phyloP scores from a whole-genome alignment of 768 basidiomycete genomes.

The Russula griseocarnosa region DNA sequence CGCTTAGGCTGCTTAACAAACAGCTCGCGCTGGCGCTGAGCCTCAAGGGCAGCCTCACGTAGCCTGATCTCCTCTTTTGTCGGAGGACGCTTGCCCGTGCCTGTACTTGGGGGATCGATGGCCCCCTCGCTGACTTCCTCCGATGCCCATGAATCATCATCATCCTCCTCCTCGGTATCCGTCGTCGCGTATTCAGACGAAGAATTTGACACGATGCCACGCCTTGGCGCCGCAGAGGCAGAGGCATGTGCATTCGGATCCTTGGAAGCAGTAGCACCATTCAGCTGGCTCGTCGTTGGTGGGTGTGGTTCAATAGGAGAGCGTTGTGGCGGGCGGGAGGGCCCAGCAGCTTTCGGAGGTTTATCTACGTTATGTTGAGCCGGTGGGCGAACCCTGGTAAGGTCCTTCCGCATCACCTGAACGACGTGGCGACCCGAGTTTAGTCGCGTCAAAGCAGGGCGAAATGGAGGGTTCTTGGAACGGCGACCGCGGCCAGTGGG shows the following conservation, averaged over 20 bases:
- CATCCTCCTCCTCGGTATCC: constrained; percentile 44
- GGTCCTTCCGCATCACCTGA: constrained; percentile 18
- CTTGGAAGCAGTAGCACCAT: constrained; percentile 12
- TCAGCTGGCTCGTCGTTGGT: constrained; percentile 23
- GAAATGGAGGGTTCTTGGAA: constrained; percentile 22
- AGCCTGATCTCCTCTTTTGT: constrained; percentile 34
- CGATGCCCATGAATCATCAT: constrained; percentile 55
- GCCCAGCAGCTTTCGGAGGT: constrained; percentile 12
- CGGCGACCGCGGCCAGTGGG: constrained; percentile 29
- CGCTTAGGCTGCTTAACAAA: constrained; percentile 66
- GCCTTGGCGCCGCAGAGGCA: constrained; percentile 19
- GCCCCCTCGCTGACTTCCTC: constrained; percentile 45
- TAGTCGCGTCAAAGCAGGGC: constrained; percentile 21
- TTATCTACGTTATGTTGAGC: constrained; percentile 10
- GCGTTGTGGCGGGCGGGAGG: constrained; percentile 14
- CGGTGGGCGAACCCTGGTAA: constrained; percentile 5
- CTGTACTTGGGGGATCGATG: constrained; percentile 26
- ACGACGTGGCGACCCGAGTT: constrained; percentile 22
- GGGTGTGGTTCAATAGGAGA: constrained; percentile 19
- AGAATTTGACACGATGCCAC: constrained; percentile 41
- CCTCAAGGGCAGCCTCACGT: constrained; percentile 58
- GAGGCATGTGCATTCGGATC: background rate
- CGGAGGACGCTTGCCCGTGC: constrained; percentile 26
- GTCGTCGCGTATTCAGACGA: constrained; percentile 53
- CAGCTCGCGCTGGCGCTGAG: constrained; percentile 62